phyloP scores from a whole-genome alignment of 805 yeast species.

The Candida michaelii region DNA sequence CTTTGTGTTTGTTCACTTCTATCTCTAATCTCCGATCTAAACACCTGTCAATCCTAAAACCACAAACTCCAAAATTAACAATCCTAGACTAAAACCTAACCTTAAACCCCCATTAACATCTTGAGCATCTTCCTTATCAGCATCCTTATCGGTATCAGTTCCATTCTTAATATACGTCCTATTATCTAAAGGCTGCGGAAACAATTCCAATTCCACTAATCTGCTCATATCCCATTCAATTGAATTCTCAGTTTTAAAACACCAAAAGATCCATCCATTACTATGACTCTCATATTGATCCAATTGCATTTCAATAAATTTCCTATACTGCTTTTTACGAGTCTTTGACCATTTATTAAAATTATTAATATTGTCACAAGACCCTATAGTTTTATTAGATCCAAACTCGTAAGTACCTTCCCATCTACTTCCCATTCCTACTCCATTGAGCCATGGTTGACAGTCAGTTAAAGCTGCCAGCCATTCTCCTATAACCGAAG shows the following conservation, averaged over 20 bases:
- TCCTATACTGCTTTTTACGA: conserved; percentile 50
- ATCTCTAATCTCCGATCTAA: too few relatives aligned
- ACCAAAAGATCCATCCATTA: conserved; percentile 73
- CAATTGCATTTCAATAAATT: conserved; percentile 59
- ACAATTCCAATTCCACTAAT: conserved; percentile 52
- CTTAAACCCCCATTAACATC: too few relatives aligned
- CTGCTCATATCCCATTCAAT: conserved; percentile 66
- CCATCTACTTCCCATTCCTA: conserved; percentile 63
- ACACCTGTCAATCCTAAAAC: too few relatives aligned
- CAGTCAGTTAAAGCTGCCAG: conserved; percentile 76
- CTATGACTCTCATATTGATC: conserved; percentile 46
- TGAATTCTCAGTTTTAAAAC: conserved; percentile 64
- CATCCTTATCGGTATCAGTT: conserved; percentile 27
- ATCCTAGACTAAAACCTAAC: too few relatives aligned
- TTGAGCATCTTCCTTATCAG: too few relatives aligned
- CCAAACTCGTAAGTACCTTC: conserved; percentile 48
- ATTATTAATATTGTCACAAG: conserved; percentile 44
- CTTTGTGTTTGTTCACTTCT: too few relatives aligned
- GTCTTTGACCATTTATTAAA: conserved; percentile 42
- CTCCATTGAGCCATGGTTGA: conserved; percentile 68
- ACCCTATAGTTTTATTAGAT: conserved; percentile 32
- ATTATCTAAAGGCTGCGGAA: conserved; percentile 59
- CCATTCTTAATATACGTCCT: conserved; percentile 32
- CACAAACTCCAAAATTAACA: too few relatives aligned
- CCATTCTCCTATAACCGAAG: conserved; percentile 69